Conservation (phyloP, 2,329 filamentous ascomycete species). For the Paramyrothecium roridum region DNA sequence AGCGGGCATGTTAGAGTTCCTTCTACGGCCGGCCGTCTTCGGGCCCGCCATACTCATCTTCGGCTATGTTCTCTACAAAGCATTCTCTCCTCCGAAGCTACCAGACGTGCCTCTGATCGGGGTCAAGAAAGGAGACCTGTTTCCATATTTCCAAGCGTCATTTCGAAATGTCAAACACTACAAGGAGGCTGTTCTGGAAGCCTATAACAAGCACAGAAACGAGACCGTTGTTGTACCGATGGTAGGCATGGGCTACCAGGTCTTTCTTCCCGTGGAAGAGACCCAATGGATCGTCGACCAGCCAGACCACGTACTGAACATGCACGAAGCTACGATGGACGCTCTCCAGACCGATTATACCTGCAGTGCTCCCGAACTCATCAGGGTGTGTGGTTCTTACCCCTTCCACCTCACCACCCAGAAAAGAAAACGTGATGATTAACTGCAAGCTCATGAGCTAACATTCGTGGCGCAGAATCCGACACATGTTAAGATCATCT, state of each 20-base stretch:
- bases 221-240: not conserved
- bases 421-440: too few relatives aligned
- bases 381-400: not conserved
- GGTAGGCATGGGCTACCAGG: not conserved
- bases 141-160: not conserved
- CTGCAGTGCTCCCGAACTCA: not conserved
- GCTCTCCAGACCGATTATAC: not conserved
- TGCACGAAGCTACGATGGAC: not conserved
- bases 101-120: not conserved
- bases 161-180: not conserved
- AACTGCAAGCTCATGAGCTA: not conserved
- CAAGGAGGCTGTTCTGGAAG: not conserved
- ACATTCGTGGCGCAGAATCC: not conserved
- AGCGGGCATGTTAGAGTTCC: not conserved
- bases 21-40: not conserved
- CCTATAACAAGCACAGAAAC: not conserved
- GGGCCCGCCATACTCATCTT: not conserved
- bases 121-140: not conserved
- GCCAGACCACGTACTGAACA: not conserved
- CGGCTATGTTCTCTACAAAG: not conserved
- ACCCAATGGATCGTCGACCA: slow-evolving; percentile 3
- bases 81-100: not conserved
- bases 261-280: not conserved
- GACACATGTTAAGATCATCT: not conserved
- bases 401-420: not conserved